Base-by-base conservation (phyloP, 1,284 basidiomycete species). In the Retiboletus flavoniger region DNA sequence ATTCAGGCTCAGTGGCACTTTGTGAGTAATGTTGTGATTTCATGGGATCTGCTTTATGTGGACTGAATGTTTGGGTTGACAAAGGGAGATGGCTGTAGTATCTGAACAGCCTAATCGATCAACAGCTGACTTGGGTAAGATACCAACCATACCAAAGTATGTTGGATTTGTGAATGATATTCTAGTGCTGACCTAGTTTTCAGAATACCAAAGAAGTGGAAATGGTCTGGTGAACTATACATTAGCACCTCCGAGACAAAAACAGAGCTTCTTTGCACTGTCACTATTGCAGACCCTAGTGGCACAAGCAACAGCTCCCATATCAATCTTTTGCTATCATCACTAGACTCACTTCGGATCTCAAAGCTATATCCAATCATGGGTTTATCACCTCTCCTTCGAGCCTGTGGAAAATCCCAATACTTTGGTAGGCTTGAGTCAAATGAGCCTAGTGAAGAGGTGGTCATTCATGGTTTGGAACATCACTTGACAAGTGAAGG, bases 381-480 rank as follows among this genome's bases (percentile, higher is more conserved):
- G 13, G 79, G 84, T 50, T 58, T 86, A 14, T 62, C 68, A 29
- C 50, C 74, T 4, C 68, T 88, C 19, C 63, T 83, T 36, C 69
- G 69, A 9, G 78, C 79, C 3, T 83, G 80, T 57, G 73, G 75
- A 35, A 72, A 70, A 9, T 69, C 76, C 10, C 74, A 81, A 29
- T 85, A 87, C 56, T 73, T 79, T 58, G 84, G 78, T 9, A 73
- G 64, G 50, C 58, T 81, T n/a, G 68, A 64, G 4, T 72, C 77
- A 43, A 60, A 78, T 13, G 72, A 70, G 6, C 65, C 69, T 13
- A 66, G 67, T 39, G 78, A 79, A 32, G 64, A 70, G 17, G 74
- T 77, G 43, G 58, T 71, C 0, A 68, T 87, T 46, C 65, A 64
- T 36, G 71, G 75, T 7, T 60, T 88, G 9, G 69, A 71, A 16